Evolutionary conservation across 2,329 filamentous ascomycete genomes (phyloP).

Genomic region (Elsinoe perseae): DNA sequence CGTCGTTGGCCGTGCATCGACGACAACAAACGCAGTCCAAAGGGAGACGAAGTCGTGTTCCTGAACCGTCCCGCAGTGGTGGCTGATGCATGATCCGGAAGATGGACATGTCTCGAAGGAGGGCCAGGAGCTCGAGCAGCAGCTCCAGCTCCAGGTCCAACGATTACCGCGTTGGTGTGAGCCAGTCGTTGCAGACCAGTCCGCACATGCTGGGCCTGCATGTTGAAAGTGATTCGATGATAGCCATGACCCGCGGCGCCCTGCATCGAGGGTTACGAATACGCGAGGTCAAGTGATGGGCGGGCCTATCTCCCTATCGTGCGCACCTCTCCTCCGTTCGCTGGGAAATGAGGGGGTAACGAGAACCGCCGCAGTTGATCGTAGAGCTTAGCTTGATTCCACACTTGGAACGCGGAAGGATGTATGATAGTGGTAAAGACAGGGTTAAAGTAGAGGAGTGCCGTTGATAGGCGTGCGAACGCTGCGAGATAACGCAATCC

Average conservation of each 20-base stretch:
- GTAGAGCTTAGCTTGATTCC: neutral
- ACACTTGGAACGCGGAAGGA: neutral
- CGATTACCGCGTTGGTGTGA: neutral
- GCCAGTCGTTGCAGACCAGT: slow-evolving; percentile 9
- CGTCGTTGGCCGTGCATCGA: slow-evolving; percentile 6
- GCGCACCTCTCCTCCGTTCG: neutral
- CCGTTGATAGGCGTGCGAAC: slow-evolving; percentile 12
- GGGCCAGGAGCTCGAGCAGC: neutral
- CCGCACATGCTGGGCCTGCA: slow-evolving; percentile 7
- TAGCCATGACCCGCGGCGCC: slow-evolving; percentile 1
- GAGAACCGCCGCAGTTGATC: neutral
- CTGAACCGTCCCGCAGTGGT: slow-evolving; percentile 10
- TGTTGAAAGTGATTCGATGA: neutral
- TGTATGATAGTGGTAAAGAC: slow-evolving; percentile 10
- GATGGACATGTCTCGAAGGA: neutral
- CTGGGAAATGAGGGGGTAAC: slow-evolving; percentile 8
- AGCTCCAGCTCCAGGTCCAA: neutral
- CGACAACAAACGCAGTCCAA: slow-evolving; percentile 10
- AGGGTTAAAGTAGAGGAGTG: slow-evolving; percentile 14
- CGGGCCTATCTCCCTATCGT: slow-evolving; percentile 12
- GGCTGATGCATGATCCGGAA: slow-evolving; percentile 5
- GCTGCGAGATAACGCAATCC: slow-evolving; percentile 11
- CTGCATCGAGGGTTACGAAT: slow-evolving; percentile 7
- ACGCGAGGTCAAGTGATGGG: neutral
- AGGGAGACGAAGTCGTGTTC: slow-evolving; percentile 1